A percentile compares a stretch with the other conserved stretches of the same genome.
phyloP scores from a whole-genome alignment of 164 flowering plant species.

The Cinnamomum chago region DNA sequence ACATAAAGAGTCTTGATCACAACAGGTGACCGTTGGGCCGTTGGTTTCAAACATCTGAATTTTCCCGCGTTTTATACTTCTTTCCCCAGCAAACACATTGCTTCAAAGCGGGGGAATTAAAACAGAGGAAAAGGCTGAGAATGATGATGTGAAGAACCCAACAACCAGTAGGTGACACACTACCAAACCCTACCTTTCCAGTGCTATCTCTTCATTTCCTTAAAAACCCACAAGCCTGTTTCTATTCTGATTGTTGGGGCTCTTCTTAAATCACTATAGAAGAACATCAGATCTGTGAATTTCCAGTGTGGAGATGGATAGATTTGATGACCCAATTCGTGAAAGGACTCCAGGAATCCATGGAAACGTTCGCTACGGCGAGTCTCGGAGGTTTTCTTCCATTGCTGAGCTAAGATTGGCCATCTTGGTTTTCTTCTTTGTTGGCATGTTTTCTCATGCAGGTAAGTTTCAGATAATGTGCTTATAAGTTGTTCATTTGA shows the following conservation, averaged over 20 bases:
- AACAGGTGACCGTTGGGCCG: conserved; percentile 16
- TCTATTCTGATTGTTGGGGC: neutral
- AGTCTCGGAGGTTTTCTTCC: neutral
- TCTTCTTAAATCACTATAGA: neutral
- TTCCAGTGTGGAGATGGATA: conserved; percentile 9
- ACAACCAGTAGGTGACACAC: conserved; percentile 53
- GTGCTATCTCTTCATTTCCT: conserved; percentile 13
- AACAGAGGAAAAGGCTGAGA: neutral
- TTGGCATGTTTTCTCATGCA: conserved; percentile 28
- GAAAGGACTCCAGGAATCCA: neutral
- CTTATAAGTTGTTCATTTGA: neutral
- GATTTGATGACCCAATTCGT: conserved; percentile 3
- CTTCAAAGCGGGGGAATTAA: conserved; percentile 48
- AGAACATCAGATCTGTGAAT: neutral
- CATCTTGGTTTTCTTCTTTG: conserved; percentile 18
- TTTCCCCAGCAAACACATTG: conserved; percentile 28
- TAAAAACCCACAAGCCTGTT: conserved; percentile 9
- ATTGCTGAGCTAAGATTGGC: conserved; percentile 26
- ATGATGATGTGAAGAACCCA: conserved; percentile 12
- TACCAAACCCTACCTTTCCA: conserved; percentile 9
- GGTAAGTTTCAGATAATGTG: conserved; percentile 22
- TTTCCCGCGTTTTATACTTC: conserved; percentile 20
- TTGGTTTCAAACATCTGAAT: conserved; percentile 13
- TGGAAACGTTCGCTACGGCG: neutral
- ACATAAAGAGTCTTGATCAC: neutral